Conservation (phyloP, 2,329 filamentous ascomycete genomes). For the Aotearoamyces nothofagi region DNA sequence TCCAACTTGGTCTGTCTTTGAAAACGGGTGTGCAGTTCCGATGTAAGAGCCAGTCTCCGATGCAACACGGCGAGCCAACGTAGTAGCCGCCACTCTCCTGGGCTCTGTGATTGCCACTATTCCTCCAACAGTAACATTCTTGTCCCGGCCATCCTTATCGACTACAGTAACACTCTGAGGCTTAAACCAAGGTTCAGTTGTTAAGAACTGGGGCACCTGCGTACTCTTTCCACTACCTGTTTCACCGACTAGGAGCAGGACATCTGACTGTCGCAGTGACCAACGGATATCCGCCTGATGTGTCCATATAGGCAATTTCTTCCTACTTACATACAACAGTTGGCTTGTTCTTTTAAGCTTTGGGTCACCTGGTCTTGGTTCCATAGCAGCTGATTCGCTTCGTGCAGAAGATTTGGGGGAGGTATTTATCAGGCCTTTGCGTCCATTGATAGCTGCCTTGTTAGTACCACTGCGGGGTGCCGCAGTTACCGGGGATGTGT, state of each 20-base stretch:
- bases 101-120: slow-evolving; percentile 92
- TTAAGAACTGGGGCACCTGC: slow-evolving; percentile 84
- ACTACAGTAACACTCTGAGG: slow-evolving; percentile 36
- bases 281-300: slow-evolving; percentile 15
- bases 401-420: no score
- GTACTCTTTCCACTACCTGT: slow-evolving; percentile 96
- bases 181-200: slow-evolving; percentile 65
- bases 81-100: slow-evolving; percentile 83
- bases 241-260: slow-evolving; percentile 79
- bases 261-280: slow-evolving; percentile 29
- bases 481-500: no score
- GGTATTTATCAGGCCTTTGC: no score
- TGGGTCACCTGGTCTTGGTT: no score
- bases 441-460: no score
- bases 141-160: slow-evolving; percentile 15
- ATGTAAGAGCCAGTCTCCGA: slow-evolving; percentile 60
- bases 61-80: slow-evolving; percentile 74
- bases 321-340: no score
- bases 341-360: no score
- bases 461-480: no score
- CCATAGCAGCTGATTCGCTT: no score
- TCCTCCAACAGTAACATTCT: slow-evolving; percentile 47
- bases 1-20: slow-evolving; percentile 47
- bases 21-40: slow-evolving; percentile 29
- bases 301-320: slow-evolving; percentile 19